Percentiles rank a stretch among this genome's conserved stretches.
phyloP scores from a whole-genome alignment of 2,329 filamentous ascomycete species.

The Anthostomella pinea region DNA sequence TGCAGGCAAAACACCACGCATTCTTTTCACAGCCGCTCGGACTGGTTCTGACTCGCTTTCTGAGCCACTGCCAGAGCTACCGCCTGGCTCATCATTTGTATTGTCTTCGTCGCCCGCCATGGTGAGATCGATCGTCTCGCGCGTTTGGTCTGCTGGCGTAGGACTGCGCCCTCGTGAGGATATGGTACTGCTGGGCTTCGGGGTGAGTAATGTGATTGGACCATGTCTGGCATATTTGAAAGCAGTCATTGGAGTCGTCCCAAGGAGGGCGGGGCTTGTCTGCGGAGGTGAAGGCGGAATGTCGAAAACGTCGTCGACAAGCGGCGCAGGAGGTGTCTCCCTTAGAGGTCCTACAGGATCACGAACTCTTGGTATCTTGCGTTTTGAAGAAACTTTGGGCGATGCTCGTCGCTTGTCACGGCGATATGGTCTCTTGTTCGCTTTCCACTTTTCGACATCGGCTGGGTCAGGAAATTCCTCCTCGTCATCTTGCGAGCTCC shows the following conservation, averaged over 20 bases:
- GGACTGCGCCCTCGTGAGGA: conserved; percentile 28
- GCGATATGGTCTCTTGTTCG: conserved; percentile 6
- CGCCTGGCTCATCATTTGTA: conserved; percentile 11
- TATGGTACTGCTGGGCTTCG: conserved; percentile 28
- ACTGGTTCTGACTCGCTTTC: conserved; percentile 38
- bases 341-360: conserved; percentile 9
- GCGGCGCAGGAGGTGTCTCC: conserved; percentile 12
- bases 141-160: conserved; percentile 15
- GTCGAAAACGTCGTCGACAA: conserved; percentile 32
- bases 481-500: conserved; percentile 29
- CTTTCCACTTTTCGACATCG: conserved; percentile 30
- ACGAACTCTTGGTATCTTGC: conserved; percentile 20
- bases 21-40: conserved; percentile 37
- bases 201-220: conserved; percentile 19
- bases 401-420: conserved; percentile 26
- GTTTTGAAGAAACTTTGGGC: conserved; percentile 25
- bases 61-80: conserved; percentile 24
- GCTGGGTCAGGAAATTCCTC: conserved; percentile 31
- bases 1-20: conserved; percentile 63
- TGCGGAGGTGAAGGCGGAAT: conserved; percentile 38
- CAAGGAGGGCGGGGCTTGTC: conserved; percentile 34
- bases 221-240: conserved; percentile 9
- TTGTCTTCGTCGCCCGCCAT: conserved; percentile 15
- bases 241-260: conserved; percentile 18
- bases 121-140: conserved; percentile 27